Percentiles rank a stretch among this genome's conserved stretches.
These are phyloP conservation scores for Suillus cothurnatus DNA, from an alignment of 768 basidiomycete genomes.

Conservation along the genomic window DNA sequence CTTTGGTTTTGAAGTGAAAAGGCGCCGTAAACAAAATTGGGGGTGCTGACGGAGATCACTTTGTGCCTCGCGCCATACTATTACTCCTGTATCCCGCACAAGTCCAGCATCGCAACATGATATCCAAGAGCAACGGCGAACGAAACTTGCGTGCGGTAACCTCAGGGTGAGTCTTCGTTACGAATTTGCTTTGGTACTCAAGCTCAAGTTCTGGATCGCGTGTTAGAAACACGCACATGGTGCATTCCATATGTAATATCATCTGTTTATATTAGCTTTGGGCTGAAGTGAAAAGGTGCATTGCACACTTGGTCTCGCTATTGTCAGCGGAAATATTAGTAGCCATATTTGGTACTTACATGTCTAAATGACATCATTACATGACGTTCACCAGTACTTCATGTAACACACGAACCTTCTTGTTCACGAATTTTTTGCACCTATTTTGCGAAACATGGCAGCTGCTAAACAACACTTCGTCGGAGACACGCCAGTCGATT, in stretches of 20 bases:
- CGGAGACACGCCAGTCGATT: slow-evolving; percentile 28
- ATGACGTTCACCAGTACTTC: neutral
- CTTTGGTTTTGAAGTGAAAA: neutral
- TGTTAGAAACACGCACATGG: neutral
- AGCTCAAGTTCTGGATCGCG: too few species aligned
- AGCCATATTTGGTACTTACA: neutral
- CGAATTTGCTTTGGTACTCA: neutral
- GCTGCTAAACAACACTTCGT: slow-evolving; percentile 25
- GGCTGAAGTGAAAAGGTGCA: neutral
- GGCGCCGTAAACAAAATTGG: neutral
- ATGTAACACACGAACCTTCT: neutral
- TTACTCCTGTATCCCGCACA: neutral
- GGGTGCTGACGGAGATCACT: slow-evolving; percentile 1
- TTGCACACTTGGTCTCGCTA: neutral
- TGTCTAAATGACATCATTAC: neutral
- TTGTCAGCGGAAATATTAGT: neutral
- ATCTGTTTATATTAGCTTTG: neutral
- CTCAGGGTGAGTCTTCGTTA: neutral
- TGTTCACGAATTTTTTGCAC: neutral
- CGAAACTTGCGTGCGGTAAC: neutral
- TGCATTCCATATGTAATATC: neutral
- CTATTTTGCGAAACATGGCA: neutral
- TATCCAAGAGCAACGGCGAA: neutral
- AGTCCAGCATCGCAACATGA: neutral
- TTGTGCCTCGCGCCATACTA: neutral